Percentiles rank a stretch among this genome's conserved stretches.
Conservation (phyloP, 2,329 filamentous ascomycete genomes). For the Seiridium cupressi region DNA sequence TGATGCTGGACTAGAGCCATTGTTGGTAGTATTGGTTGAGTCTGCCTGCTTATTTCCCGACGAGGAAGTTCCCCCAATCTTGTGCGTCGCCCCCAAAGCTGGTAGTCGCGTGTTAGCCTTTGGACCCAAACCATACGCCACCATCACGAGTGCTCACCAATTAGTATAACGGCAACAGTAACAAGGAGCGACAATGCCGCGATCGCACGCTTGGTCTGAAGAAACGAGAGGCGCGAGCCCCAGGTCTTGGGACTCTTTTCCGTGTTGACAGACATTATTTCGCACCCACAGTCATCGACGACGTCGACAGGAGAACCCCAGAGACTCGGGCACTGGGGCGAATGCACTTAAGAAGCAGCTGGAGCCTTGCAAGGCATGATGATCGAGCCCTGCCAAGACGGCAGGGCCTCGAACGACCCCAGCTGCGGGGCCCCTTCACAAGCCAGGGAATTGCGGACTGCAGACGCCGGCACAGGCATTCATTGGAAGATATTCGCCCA, state of each 20-base stretch:
- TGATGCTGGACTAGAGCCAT: background rate
- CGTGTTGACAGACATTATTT: background rate
- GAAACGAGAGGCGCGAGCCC: slow-evolving; percentile 9
- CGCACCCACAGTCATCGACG: background rate
- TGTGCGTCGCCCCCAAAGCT: background rate
- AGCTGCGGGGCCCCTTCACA: background rate
- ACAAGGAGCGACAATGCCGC: slow-evolving; percentile 4
- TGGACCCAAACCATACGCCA: too few relatives aligned
- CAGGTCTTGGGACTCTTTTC: slow-evolving; percentile 6
- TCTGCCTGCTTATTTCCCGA: background rate
- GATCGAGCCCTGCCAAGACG: background rate
- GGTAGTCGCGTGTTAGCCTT: background rate
- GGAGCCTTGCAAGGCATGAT: background rate
- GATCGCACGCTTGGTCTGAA: slow-evolving; percentile 9
- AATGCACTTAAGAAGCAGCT: too few relatives aligned
- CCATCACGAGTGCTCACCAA: slow-evolving; percentile 1
- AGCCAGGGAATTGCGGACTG: background rate
- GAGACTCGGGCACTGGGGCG: background rate
- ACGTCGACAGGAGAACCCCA: background rate
- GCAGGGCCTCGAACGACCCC: background rate
- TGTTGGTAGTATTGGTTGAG: background rate
- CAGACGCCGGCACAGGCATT: background rate
- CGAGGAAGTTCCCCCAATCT: background rate
- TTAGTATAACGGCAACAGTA: slow-evolving; percentile 3
- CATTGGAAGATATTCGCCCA: background rate